These are phyloP conservation scores for Chaetomium olivaceum DNA, from an alignment of 2,329 filamentous ascomycete species.

Conservation along the genomic window DNA sequence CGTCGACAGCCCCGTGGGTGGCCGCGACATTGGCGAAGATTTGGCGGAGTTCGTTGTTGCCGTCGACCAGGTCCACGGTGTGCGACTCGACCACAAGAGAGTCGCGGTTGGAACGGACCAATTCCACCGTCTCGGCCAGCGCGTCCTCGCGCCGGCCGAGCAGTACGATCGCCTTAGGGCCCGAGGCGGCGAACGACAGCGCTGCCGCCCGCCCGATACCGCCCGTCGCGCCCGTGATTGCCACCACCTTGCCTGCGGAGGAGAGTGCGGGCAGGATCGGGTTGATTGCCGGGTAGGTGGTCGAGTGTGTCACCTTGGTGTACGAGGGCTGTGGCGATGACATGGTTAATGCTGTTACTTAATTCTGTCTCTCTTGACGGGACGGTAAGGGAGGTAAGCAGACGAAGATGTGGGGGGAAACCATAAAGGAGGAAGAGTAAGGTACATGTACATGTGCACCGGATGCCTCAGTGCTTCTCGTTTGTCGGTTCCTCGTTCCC, in stretches of 20 bases:
- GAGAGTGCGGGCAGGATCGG: conserved; percentile 23
- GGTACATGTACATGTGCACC: no score
- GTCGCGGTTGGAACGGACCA: conserved; percentile 14
- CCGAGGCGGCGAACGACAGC: conserved; percentile 25
- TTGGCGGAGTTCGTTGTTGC: conserved; percentile 15
- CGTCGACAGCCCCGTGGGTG: conserved; percentile 20
- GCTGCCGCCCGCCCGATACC: conserved; percentile 28
- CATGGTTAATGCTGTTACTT: neutral
- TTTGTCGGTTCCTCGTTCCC: no score
- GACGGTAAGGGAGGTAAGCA: no score
- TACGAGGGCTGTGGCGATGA: conserved; percentile 18
- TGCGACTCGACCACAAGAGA: conserved; percentile 16
- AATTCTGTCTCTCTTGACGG: no score
- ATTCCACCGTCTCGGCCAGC: conserved; percentile 15
- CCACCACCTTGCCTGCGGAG: conserved; percentile 22
- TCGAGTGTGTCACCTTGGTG: conserved; percentile 20
- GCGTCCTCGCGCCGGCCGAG: conserved; percentile 24
- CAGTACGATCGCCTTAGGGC: conserved; percentile 23
- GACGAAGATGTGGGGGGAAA: no score
- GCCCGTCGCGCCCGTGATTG: conserved; percentile 27
- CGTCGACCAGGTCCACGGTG: conserved; percentile 20
- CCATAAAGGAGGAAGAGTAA: no score
- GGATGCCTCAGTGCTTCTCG: no score
- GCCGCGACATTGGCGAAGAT: conserved; percentile 14
- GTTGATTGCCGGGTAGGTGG: conserved; percentile 24